Percentiles rank a stretch among this genome's conserved stretches.
phyloP scores from a whole-genome alignment of 2,329 filamentous ascomycete species.

The Calonectria pauciramosa region DNA sequence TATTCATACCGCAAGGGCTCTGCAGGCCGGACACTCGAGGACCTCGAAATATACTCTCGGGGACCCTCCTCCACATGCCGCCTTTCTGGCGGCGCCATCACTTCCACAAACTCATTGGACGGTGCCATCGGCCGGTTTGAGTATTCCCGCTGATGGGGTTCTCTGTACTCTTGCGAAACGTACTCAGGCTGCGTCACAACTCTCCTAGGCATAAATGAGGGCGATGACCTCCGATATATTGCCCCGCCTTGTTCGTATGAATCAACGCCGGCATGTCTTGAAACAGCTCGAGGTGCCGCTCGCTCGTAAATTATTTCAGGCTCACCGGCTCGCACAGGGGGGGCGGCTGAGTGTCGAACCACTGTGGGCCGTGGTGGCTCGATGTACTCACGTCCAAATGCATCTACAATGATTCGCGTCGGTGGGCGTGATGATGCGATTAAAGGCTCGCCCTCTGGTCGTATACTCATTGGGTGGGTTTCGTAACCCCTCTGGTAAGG shows the following conservation, averaged over 20 bases:
- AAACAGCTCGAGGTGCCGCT: constrained; percentile 64
- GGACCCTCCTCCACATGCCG: constrained; percentile 61
- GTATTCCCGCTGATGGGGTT: constrained; percentile 71
- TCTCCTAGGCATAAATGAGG: constrained; percentile 65
- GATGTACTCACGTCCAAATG: constrained; percentile 84
- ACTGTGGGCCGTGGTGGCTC: constrained; percentile 64
- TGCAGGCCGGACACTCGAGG: constrained; percentile 70
- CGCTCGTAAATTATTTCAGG: constrained; percentile 77
- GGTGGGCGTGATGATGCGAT: constrained; percentile 66
- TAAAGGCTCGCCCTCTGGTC: constrained; percentile 64
- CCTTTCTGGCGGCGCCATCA: constrained; percentile 58
- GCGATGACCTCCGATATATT: constrained; percentile 66
- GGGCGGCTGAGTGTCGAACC: constrained; percentile 66
- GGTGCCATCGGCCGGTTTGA: constrained; percentile 63
- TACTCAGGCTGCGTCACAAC: constrained; percentile 75
- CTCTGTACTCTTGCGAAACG: constrained; percentile 63
- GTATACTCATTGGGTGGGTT: constrained; percentile 60
- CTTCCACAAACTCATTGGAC: constrained; percentile 62
- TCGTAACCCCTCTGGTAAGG: constrained; percentile 61
- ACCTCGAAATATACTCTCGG: constrained; percentile 67
- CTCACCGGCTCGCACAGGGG: constrained; percentile 60
- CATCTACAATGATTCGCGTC: constrained; percentile 82
- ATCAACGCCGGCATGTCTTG: constrained; percentile 62
- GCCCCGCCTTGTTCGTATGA: constrained; percentile 64
- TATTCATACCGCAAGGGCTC: constrained; percentile 62